Evolutionary conservation across 352 stramenopile species (phyloP).

Genomic region (Hyaloperonospora arabidopsidis): DNA sequence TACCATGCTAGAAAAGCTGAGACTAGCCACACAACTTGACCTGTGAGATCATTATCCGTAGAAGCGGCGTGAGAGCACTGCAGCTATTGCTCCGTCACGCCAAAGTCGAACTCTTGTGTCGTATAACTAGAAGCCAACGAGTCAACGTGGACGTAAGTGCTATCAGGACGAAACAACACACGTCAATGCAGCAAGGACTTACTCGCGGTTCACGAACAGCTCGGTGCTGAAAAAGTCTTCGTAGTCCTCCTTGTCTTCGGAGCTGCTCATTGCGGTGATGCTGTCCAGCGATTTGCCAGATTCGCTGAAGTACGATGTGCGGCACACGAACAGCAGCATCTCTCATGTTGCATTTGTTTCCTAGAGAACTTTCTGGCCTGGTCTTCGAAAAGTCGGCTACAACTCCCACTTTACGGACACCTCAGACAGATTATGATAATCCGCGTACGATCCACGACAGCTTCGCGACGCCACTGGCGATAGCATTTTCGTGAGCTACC

Average conservation of each 20-base stretch:
- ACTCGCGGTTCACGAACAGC: constrained; percentile 59
- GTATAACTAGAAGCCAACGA: constrained; percentile 26
- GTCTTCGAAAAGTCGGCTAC: constrained; percentile 19
- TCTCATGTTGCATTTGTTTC: not conserved
- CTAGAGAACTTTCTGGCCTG: not conserved
- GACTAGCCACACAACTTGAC: constrained; percentile 72
- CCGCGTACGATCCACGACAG: constrained; percentile 73
- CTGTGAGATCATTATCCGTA: constrained; percentile 69
- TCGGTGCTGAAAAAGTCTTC: constrained; percentile 51
- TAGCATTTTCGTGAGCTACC: constrained; percentile 69
- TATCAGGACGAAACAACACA: not conserved
- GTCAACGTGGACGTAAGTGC: not conserved
- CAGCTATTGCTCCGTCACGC: constrained; percentile 36
- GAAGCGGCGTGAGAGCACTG: constrained; percentile 44
- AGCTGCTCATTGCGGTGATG: constrained; percentile 8
- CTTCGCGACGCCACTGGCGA: constrained; percentile 74
- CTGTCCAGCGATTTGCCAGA: constrained; percentile 3
- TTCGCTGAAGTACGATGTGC: no score
- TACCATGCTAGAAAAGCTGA: constrained; percentile 56
- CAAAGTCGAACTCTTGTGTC: constrained; percentile 47
- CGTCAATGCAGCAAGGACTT: constrained; percentile 6
- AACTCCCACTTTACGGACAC: constrained; percentile 78
- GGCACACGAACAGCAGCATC: not conserved
- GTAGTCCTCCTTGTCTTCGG: constrained; percentile 23
- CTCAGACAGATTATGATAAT: constrained; percentile 75